These are phyloP conservation scores for Prunus mira DNA, from an alignment of 306 rosid genomes.

Conservation along the genomic window DNA sequence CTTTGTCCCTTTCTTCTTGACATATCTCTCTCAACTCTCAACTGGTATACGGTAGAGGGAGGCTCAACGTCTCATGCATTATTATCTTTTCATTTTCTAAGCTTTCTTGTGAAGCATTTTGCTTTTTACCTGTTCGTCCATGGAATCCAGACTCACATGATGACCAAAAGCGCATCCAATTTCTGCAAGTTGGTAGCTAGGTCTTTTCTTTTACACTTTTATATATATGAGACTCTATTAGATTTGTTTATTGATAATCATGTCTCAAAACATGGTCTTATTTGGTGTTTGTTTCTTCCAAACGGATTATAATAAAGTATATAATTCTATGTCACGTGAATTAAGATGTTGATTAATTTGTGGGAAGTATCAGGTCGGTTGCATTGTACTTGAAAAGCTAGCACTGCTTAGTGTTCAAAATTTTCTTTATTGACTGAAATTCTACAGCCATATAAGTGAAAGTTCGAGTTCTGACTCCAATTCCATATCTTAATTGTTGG, in stretches of 20 bases:
- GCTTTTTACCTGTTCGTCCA: constrained; percentile 31
- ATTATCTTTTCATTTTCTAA: constrained; percentile 32
- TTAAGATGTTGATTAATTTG: background rate
- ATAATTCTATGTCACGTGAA: background rate
- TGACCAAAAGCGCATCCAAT: background rate
- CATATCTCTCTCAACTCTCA: constrained; percentile 38
- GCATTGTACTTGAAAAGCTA: too few species aligned
- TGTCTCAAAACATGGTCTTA: constrained; percentile 12
- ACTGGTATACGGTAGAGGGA: background rate
- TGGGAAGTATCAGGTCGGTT: background rate
- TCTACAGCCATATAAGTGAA: background rate
- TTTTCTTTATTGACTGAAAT: background rate
- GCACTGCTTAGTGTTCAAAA: too few species aligned
- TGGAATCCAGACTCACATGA: constrained; percentile 56
- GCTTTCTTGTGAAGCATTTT: constrained; percentile 37
- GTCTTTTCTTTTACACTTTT: too few species aligned
- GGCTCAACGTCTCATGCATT: background rate
- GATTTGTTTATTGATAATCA: background rate
- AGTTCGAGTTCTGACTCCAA: background rate
- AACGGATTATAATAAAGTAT: background rate
- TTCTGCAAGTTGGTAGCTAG: constrained; percentile 10
- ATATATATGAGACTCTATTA: background rate
- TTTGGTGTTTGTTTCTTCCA: background rate
- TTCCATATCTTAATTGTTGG: too few species aligned
- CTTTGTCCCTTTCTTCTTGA: constrained; percentile 55